These are phyloP conservation scores for Clarireedia paspali DNA, from an alignment of 2,329 filamentous ascomycete species.

Conservation along the genomic window DNA sequence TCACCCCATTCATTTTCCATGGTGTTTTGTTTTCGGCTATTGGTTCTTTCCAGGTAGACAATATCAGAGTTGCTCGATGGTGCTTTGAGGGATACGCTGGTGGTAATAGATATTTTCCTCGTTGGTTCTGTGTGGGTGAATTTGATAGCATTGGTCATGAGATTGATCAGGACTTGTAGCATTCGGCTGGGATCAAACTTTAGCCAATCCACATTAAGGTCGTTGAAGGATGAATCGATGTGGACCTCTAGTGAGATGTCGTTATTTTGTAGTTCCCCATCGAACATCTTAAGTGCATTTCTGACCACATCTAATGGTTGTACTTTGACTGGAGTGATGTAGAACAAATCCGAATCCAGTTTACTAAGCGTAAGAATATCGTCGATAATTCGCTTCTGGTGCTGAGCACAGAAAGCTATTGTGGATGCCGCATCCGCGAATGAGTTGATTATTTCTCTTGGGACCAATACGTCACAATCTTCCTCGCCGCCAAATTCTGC, in stretches of 20 bases:
- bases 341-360: conserved; percentile 61
- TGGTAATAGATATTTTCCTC: conserved; percentile 43
- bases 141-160: conserved; percentile 75
- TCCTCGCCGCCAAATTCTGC: conserved; percentile 44
- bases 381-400: conserved; percentile 63
- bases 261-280: conserved; percentile 62
- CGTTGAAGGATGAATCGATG: conserved; percentile 53
- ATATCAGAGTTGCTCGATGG: conserved; percentile 7
- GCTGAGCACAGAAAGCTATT: conserved; percentile 67
- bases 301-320: conserved; percentile 61
- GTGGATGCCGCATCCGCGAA: conserved; percentile 72
- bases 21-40: conserved; percentile 20
- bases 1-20: conserved; percentile 49
- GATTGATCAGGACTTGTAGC: conserved; percentile 71
- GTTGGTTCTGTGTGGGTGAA: conserved; percentile 61
- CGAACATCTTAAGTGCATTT: conserved; percentile 68
- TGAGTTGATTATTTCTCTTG: conserved; percentile 43
- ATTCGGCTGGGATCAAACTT: conserved; percentile 65
- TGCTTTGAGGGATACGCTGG: conserved; percentile 13
- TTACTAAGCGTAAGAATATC: conserved; percentile 61
- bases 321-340: conserved; percentile 62
- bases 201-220: conserved; percentile 56
- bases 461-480: conserved; percentile 49
- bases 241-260: conserved; percentile 59
- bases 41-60: conserved; percentile 24